Conservation (phyloP, 2,329 filamentous ascomycete species). For the Helotiales sp. region DNA sequence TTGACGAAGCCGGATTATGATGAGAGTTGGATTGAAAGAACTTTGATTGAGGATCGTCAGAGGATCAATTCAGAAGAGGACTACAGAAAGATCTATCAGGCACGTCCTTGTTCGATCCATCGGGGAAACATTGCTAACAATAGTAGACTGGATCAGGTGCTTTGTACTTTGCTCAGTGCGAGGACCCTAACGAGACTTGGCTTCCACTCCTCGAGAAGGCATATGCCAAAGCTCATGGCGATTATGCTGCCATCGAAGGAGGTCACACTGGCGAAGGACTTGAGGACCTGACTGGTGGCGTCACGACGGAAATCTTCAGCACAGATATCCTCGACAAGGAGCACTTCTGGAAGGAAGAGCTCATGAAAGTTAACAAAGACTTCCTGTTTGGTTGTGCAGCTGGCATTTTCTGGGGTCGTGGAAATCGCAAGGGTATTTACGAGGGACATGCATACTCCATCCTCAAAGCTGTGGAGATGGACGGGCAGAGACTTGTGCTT, state of each 20-base stretch:
- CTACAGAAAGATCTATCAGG: constrained; percentile 44
- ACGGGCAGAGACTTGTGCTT: constrained; percentile 55
- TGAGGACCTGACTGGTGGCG: constrained; percentile 65
- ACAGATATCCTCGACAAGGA: constrained; percentile 77
- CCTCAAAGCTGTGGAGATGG: constrained; percentile 53
- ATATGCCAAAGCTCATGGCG: constrained; percentile 78
- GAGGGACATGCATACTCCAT: constrained; percentile 60
- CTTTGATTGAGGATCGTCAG: constrained; percentile 60
- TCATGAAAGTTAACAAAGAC: constrained; percentile 77
- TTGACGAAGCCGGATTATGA: constrained; percentile 80
- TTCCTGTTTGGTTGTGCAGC: constrained; percentile 72
- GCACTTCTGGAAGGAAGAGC: constrained; percentile 79
- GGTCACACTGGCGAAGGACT: constrained; percentile 62
- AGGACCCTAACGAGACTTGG: constrained; percentile 80
- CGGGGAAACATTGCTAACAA: neutral
- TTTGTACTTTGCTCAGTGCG: constrained; percentile 76
- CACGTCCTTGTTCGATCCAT: constrained; percentile 44
- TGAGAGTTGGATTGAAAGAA: constrained; percentile 46
- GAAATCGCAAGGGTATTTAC: constrained; percentile 51
- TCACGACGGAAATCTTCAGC: constrained; percentile 67
- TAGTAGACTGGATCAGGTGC: constrained; percentile 63
- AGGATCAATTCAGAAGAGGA: constrained; percentile 56
- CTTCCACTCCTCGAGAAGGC: constrained; percentile 79
- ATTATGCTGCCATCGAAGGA: constrained; percentile 73
- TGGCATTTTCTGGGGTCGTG: constrained; percentile 36